These are phyloP conservation scores for Saccharomyces kudriavzevii DNA, from an alignment of 805 yeast genomes.

Conservation along the genomic window DNA sequence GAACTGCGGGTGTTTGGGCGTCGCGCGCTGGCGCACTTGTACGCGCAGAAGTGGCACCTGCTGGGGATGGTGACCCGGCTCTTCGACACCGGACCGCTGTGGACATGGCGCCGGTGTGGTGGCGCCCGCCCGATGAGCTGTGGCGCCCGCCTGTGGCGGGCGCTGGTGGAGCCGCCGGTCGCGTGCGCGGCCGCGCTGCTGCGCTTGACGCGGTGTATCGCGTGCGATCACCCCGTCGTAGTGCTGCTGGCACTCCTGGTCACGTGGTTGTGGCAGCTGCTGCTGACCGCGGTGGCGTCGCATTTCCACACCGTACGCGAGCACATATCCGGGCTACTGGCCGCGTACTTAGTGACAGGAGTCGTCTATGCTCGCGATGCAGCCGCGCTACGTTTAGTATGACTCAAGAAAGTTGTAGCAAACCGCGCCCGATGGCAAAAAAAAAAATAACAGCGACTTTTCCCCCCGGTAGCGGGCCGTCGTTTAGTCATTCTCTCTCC, in stretches of 20 bases:
- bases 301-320: slow-evolving; percentile 71
- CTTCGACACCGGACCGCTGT: background rate
- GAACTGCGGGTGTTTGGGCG: slow-evolving; percentile 36
- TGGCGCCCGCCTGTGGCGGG: background rate
- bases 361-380: slow-evolving; percentile 6
- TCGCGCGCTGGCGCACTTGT: background rate
- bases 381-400: background rate
- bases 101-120: background rate
- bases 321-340: slow-evolving; percentile 60
- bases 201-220: slow-evolving; percentile 4
- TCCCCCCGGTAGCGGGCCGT: background rate
- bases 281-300: slow-evolving; percentile 65
- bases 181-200: background rate
- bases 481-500: background rate
- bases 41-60: background rate
- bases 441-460: background rate
- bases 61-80: background rate
- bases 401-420: background rate
- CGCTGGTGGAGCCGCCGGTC: background rate
- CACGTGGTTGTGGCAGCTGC: slow-evolving; percentile 81
- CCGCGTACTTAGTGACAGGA: slow-evolving; percentile 42
- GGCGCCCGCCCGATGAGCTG: background rate
- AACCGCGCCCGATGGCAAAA: background rate
- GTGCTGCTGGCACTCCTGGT: slow-evolving; percentile 30
- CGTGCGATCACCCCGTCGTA: slow-evolving; percentile 23